Evolutionary conservation across 768 basidiomycete genomes (phyloP), one percentile per base, ranked within the genome.

Genomic region (Rubroboletus satanas): DNA sequence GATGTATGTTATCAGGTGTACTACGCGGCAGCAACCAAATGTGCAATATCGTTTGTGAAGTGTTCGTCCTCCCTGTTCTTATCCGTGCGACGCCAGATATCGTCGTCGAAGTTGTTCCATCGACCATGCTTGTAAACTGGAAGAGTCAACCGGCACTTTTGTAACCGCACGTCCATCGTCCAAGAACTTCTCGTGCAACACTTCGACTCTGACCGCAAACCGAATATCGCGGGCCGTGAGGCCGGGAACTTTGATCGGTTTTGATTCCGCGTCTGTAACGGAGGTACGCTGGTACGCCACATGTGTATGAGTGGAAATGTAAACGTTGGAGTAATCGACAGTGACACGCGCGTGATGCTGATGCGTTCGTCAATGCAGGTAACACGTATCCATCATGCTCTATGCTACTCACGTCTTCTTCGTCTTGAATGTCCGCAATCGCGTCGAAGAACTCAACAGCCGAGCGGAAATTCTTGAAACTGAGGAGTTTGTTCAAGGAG

Each of bases 161-260:
- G 71, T 61, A 9, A 61, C 43, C 18, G 68, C 65, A 33, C 56
- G 68, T 18, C 31, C 55, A 7, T 60, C 61, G 8, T 28, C 46
- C 49, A 71, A 51, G 50, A 70, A 72, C 18, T 8, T 48, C 17
- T 59, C 38, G 38, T 73, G 68, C 37, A 72, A 44, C 49, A 56
- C 54, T 58, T 84, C 80, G n/a, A 78, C 58, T 12, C 68, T 66
- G 8, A 67, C 64, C 8, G 80, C 82, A 33, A 82, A 66, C 44
- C 81, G 78, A 32, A 82, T 52, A 57, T 84, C 83, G 31, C 78
- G 78, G 6, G 68, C 62, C 0, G 83, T 83, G 42, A 83, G 74
- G 12, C 80, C 77, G 0, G 79, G 72, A 31, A 70, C 37, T 49
- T 57, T 55, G 53, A 51, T 44, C 31, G 61, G 41, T 17, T 56